Conservation (phyloP, 805 yeast genomes). For the Pichia thaimueangensis region DNA sequence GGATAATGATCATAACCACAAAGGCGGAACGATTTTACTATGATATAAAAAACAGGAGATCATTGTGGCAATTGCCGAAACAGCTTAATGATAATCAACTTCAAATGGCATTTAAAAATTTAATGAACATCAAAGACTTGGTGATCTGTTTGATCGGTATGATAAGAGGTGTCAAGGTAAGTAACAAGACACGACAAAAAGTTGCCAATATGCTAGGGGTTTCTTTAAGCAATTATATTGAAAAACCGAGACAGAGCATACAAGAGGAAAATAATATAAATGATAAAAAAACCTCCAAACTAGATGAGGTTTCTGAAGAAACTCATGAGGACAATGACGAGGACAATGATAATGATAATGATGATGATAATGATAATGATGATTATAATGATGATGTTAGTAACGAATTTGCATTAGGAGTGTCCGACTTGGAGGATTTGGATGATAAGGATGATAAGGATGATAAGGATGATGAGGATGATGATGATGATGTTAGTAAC, state of each 20-base stretch:
- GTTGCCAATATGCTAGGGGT: neutral
- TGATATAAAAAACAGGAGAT: constrained; percentile 7
- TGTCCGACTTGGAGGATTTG: constrained; percentile 15
- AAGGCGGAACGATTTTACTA: constrained; percentile 23
- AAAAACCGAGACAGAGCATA: neutral
- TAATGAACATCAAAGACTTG: constrained; percentile 10
- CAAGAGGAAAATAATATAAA: too few species aligned
- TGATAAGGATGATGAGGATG: neutral
- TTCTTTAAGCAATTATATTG: neutral
- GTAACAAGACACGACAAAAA: neutral
- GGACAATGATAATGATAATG: neutral
- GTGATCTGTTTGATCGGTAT: constrained; percentile 14
- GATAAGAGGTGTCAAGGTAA: neutral
- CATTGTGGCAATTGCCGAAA: constrained; percentile 24
- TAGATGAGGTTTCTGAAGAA: neutral
- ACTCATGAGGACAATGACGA: neutral
- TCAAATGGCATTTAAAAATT: constrained; percentile 5
- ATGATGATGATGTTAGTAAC: neutral
- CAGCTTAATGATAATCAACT: neutral
- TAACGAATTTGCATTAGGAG: constrained; percentile 12
- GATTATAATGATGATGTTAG: neutral
- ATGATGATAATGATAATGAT: neutral
- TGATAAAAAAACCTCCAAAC: neutral
- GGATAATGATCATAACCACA: constrained; percentile 21
- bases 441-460: constrained; percentile 1